A percentile compares a stretch with the other conserved stretches of the same genome.
These are phyloP conservation scores for Entomortierella chlamydospora DNA, from an alignment of 192 early-diverging fungal species.

Conservation along the genomic window DNA sequence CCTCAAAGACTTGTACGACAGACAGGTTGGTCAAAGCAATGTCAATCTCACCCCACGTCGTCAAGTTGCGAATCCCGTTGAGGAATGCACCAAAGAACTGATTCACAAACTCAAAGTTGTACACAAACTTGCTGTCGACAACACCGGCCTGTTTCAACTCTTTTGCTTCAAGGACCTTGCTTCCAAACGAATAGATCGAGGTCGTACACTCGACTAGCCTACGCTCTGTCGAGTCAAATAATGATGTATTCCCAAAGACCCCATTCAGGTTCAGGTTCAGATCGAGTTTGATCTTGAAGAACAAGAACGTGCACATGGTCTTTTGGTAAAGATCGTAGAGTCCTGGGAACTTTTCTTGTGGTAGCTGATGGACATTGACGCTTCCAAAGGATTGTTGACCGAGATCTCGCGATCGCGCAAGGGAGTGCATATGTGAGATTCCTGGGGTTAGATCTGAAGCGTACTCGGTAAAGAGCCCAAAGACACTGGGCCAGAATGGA, in stretches of 20 bases:
- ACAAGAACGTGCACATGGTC: constrained; percentile 50
- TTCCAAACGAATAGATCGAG: constrained; percentile 64
- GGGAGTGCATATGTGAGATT: constrained; percentile 38
- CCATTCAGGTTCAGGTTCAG: constrained; percentile 55
- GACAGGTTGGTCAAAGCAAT: constrained; percentile 64
- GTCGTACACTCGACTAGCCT: constrained; percentile 64
- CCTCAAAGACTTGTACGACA: constrained; percentile 63
- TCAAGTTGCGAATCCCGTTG: constrained; percentile 58
- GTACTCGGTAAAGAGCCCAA: constrained; percentile 52
- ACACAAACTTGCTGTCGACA: constrained; percentile 59
- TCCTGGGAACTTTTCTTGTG: constrained; percentile 52
- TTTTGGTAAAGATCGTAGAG: constrained; percentile 49
- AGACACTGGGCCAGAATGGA: constrained; percentile 48
- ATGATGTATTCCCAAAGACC: constrained; percentile 62
- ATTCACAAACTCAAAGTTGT: constrained; percentile 66
- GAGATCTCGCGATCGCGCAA: constrained; percentile 38
- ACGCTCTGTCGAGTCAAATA: constrained; percentile 62
- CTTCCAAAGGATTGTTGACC: constrained; percentile 39
- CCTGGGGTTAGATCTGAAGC: constrained; percentile 23
- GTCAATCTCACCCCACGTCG: constrained; percentile 65
- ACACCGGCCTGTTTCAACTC: constrained; percentile 62
- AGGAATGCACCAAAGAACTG: constrained; percentile 69
- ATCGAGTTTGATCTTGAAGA: constrained; percentile 63
- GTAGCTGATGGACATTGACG: constrained; percentile 43
- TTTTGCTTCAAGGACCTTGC: constrained; percentile 59